These are phyloP conservation scores for Fusarium xyrophilum DNA, from an alignment of 2,329 filamentous ascomycete species.

Conservation along the genomic window DNA sequence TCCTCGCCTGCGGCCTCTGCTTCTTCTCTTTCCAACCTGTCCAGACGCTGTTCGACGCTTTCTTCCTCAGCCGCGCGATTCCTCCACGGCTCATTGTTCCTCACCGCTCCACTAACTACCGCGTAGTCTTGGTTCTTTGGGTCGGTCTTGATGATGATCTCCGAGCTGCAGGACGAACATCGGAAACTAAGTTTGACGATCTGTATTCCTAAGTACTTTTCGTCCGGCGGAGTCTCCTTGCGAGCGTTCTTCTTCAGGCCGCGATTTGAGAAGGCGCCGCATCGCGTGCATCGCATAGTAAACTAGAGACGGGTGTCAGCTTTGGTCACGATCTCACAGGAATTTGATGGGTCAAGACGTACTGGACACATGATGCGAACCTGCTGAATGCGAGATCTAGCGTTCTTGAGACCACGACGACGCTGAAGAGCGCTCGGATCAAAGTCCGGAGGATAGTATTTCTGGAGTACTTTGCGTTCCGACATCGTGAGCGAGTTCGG, in stretches of 20 bases:
- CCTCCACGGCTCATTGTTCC: conserved; percentile 94
- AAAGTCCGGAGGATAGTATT: conserved; percentile 80
- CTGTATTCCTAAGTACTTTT: conserved; percentile 81
- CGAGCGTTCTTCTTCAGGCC: background rate
- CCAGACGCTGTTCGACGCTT: conserved; percentile 85
- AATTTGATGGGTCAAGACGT: background rate
- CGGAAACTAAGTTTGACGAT: conserved; percentile 47
- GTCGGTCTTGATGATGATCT: conserved; percentile 94
- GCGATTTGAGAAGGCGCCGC: conserved; percentile 61
- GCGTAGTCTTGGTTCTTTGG: conserved; percentile 93
- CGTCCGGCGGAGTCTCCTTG: conserved; percentile 83
- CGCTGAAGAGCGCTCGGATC: conserved; percentile 83
- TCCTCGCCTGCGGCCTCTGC: conserved; percentile 67
- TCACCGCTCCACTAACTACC: conserved; percentile 80
- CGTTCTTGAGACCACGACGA: conserved; percentile 71
- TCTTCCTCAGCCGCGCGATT: conserved; percentile 69
- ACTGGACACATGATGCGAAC: conserved; percentile 62
- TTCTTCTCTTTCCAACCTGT: conserved; percentile 81
- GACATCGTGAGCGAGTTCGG: conserved; percentile 66
- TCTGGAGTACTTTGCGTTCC: conserved; percentile 79
- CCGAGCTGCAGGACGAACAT: conserved; percentile 83
- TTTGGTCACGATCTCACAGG: too few relatives aligned
- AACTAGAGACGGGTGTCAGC: conserved; percentile 37
- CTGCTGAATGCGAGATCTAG: conserved; percentile 81
- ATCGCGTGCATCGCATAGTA: conserved; percentile 54